phyloP scores from a whole-genome alignment of 176 grass and related monocot genomes.

The Oryza brachyantha region DNA sequence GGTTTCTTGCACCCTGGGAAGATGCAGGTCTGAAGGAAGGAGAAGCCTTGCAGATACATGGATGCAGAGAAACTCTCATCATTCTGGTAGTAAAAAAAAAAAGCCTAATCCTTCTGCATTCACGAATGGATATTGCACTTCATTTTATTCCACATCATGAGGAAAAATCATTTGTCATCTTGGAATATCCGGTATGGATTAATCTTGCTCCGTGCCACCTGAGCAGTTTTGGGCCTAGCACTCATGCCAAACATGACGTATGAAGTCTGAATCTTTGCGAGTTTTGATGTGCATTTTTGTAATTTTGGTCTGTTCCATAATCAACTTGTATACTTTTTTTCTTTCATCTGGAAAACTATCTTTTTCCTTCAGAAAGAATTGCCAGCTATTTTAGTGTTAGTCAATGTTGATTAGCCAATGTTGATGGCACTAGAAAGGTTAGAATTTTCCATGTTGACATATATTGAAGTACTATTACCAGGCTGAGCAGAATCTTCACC shows the following conservation, averaged over 20 bases:
- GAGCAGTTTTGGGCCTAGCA: not conserved
- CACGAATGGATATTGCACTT: not conserved
- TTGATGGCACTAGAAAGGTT: not conserved
- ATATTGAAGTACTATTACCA: not conserved
- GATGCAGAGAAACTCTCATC: not conserved
- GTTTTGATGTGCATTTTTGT: not conserved
- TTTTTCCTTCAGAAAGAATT: not conserved
- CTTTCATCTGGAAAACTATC: not conserved
- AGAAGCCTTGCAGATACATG: not conserved
- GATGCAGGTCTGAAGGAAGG: not conserved
- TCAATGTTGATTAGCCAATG: not conserved
- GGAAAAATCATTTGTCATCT: not conserved
- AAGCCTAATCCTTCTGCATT: not conserved
- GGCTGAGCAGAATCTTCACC: not conserved
- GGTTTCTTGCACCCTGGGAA: not conserved
- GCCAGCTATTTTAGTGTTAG: not conserved
- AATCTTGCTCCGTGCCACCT: not conserved
- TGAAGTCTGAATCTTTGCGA: not conserved
- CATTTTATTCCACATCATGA: too few species aligned
- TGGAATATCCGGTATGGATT: slow-evolving; percentile 9
- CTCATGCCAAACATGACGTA: not conserved
- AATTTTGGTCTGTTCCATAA: too few species aligned
- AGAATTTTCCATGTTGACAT: not conserved
- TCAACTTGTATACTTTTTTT: not conserved
- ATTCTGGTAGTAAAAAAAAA: not conserved